A percentile compares a stretch with the other conserved stretches of the same genome.
Conservation (phyloP, 140 eudicot species). For the Cichorium intybus region DNA sequence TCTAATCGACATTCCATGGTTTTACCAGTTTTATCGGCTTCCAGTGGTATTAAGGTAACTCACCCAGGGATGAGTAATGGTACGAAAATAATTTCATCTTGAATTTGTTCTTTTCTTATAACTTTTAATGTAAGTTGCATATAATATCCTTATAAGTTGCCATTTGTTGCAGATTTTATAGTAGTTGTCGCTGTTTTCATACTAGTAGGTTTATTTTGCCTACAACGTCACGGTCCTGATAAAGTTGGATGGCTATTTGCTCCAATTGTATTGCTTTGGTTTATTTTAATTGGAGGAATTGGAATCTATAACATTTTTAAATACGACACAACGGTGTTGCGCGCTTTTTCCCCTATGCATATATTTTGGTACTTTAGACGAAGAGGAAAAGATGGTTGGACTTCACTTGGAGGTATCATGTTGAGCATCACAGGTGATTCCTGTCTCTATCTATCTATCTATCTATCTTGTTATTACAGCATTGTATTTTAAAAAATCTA, state of each 20-base stretch:
- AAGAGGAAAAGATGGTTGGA: conserved; percentile 38
- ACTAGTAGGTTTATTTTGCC: conserved; percentile 32
- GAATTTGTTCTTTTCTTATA: not conserved
- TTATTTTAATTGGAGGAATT: conserved; percentile 34
- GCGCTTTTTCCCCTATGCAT: conserved; percentile 30
- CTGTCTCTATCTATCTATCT: not conserved
- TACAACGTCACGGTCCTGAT: conserved; percentile 42
- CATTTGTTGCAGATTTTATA: conserved; percentile 24
- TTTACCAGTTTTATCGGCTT: conserved; percentile 77
- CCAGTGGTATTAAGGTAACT: conserved; percentile 81
- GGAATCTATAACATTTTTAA: conserved; percentile 34
- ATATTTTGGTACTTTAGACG: conserved; percentile 39
- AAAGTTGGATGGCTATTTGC: conserved; percentile 45
- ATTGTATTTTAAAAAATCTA: not conserved
- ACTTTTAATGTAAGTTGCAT: not conserved
- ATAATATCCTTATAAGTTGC: conserved; percentile 14
- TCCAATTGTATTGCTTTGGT: conserved; percentile 39
- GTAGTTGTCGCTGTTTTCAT: conserved; percentile 32
- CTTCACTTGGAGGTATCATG: conserved; percentile 48
- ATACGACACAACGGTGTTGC: conserved; percentile 26
- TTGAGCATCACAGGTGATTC: conserved; percentile 38
- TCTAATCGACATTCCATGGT: conserved; percentile 8
- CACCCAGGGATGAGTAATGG: conserved; percentile 73
- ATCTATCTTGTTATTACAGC: not conserved
- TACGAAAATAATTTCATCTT: conserved; percentile 20